Evolutionary conservation across 257 asterid genomes (phyloP), one percentile per base, ranked within the genome.

Genomic region (Solanum acaule): DNA sequence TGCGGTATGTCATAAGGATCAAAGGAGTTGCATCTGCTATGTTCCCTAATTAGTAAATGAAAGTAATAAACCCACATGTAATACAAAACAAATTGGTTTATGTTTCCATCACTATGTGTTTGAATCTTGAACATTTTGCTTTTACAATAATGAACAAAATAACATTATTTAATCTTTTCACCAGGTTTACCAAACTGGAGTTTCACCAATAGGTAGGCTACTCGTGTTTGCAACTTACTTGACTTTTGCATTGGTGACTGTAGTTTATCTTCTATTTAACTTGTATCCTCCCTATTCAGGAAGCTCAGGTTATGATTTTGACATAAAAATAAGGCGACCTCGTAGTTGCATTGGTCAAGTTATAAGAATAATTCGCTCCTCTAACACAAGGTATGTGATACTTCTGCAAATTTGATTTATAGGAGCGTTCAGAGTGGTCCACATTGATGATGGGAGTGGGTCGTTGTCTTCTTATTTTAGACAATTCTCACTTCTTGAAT

Each of bases 261-360:
- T 82, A 82, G 44, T 33, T 82, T 82, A 6, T 49, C 86, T 49
- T 49, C 70, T 31, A 49, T 29, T 49, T 46, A 49, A 46, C 86
- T 49, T 82, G 86, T 67, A 49, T 82, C 44, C n/a, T 82, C 86
- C 90, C 72, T 89, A 65, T 91, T 52, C 91, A 97, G 98, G 93
- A 89, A 91, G 88, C 89, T 85, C 67, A 81, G 82, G 89, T 87
- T 78, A 82, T 72, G 87, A 91, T 85, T 89, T 93, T 90, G 89
- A 88, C 86, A 88, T 88, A 86, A 91, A 89, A 86, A 91, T 90
- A 86, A 92, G 88, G 89, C 86, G 90, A 83, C 88, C 92, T 37
- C 89, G 37, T 83, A 94, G 93, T 91, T 97, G 99, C 93, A 93
- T 94, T 87, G 98, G 98, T 23, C 90, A 93, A 83, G 90, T 96